Conservation (phyloP, 225 moss, liverwort and hornwort species). For the Takakia lepidozioides region DNA sequence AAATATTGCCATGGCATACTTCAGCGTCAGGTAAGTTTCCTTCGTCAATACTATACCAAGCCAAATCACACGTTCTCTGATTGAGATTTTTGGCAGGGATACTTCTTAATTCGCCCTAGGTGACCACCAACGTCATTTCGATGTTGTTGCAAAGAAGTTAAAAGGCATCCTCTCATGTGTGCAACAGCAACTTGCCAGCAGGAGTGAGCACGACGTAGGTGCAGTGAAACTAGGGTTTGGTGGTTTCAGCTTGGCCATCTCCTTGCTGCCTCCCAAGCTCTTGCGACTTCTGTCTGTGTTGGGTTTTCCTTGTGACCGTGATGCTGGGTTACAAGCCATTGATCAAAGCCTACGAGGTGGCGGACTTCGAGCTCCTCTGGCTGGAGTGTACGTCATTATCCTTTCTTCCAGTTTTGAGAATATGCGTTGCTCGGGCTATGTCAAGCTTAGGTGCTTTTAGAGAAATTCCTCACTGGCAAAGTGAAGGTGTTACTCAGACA, state of each 20-base stretch:
- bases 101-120: no score
- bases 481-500: no score
- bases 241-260: conserved; percentile 91
- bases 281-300: conserved; percentile 80
- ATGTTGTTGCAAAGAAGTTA: no score
- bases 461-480: no score
- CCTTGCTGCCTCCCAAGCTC: conserved; percentile 75
- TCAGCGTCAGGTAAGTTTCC: conserved; percentile 56
- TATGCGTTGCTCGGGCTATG: no score
- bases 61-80: no score
- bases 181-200: conserved; percentile 54
- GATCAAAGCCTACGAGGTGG: conserved; percentile 82
- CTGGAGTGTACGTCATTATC: conserved; percentile 97
- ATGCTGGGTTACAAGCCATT: conserved; percentile 68
- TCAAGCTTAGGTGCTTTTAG: no score
- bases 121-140: no score
- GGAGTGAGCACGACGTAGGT: conserved; percentile 86
- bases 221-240: conserved; percentile 90
- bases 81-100: no score
- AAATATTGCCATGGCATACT: conserved; percentile 76
- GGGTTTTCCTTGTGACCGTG: conserved; percentile 84
- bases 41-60: no score
- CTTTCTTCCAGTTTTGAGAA: no score
- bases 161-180: conserved; percentile 1
- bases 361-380: conserved; percentile 91